Evolutionary conservation across 257 asterid species (phyloP), one percentile per base, ranked within the genome.

Genomic region (Nicotiana tomentosiformis): DNA sequence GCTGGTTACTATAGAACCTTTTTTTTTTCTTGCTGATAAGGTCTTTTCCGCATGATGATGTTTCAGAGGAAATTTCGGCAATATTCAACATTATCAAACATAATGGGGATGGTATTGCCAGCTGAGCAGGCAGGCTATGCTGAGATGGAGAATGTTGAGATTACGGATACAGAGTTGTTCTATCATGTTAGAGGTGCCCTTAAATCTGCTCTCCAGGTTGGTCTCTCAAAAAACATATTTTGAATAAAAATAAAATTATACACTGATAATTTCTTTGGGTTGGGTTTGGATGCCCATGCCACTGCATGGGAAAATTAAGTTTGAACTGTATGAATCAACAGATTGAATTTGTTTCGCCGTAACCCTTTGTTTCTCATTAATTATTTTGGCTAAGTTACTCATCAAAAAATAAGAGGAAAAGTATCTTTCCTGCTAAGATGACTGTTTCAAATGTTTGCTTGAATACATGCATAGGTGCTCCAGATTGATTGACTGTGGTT

Each of bases 131-230:
- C 33, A 12, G 62, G 53, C 57, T 51, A 70, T 49, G 88, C 89
- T 17, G 90, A 85, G 55, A 84, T 89, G 90, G 95, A 90, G 66
- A 90, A 91, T 32, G 86, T 49, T 15, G 84, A 64, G 74, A 78
- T 90, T 49, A 83, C 95, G 0, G 98, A 94, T 82, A 80, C 93
- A 15, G 92, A 91, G 86, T 74, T 96, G 87, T 90, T 86, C 8
- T 80, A 55, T 82, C 92, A 83, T 69, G 96, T 96, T 35, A 89
- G 88, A 29, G 87, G 84, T 77, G 98, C 98, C 29, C 95, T 95
- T 37, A 89, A 81, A 84, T 85, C 92, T 83, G 93, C 86, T 76
- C 18, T 85, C 23, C 84, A 89, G 97, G 43, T 37, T 37, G 43
- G 43, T 37, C 43, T 37, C 43, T 37, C 43, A 5, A 37, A 37